Percentiles rank a stretch among this genome's conserved stretches.
Evolutionary conservation across 1,284 basidiomycete genomes (phyloP).

Genomic region (Agaricales sp.): DNA sequence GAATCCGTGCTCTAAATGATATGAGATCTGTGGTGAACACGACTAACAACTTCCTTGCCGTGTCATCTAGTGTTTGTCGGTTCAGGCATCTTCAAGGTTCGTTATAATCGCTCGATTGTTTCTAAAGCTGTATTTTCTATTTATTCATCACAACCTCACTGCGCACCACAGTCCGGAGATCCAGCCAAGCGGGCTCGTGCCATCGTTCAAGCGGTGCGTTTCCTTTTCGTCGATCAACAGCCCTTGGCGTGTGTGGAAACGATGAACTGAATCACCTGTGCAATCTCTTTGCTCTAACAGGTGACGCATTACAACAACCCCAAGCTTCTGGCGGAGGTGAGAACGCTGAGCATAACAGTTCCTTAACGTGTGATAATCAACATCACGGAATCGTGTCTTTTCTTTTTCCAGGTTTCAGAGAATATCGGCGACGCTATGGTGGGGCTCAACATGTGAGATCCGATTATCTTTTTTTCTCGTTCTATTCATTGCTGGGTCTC

Average conservation of each 20-base stretch:
- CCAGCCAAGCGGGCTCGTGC: constrained; percentile 91
- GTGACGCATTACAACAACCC: constrained; percentile 96
- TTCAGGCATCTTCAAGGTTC: constrained; percentile 87
- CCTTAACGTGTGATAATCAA: constrained; percentile 8
- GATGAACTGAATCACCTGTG: constrained; percentile 1
- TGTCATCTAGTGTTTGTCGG: constrained; percentile 72
- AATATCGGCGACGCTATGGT: constrained; percentile 90
- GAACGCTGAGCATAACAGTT: constrained; percentile 8
- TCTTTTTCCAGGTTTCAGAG: constrained; percentile 62
- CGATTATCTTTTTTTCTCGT: constrained; percentile 5
- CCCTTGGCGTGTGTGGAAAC: background rate
- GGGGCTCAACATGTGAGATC: constrained; percentile 75
- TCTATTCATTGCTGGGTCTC: too few species aligned
- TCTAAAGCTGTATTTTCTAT: constrained; percentile 6
- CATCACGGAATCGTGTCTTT: constrained; percentile 15
- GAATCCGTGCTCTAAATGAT: constrained; percentile 5
- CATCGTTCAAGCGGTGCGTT: constrained; percentile 87
- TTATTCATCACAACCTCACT: constrained; percentile 6
- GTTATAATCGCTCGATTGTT: constrained; percentile 19
- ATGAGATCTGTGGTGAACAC: constrained; percentile 4
- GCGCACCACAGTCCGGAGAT: constrained; percentile 71
- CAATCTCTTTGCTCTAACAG: constrained; percentile 15
- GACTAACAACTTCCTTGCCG: constrained; percentile 11
- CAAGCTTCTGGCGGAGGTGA: constrained; percentile 69
- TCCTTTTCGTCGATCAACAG: constrained; percentile 6